phyloP scores from a whole-genome alignment of 768 basidiomycete genomes.

The Trametes cinnabarina region DNA sequence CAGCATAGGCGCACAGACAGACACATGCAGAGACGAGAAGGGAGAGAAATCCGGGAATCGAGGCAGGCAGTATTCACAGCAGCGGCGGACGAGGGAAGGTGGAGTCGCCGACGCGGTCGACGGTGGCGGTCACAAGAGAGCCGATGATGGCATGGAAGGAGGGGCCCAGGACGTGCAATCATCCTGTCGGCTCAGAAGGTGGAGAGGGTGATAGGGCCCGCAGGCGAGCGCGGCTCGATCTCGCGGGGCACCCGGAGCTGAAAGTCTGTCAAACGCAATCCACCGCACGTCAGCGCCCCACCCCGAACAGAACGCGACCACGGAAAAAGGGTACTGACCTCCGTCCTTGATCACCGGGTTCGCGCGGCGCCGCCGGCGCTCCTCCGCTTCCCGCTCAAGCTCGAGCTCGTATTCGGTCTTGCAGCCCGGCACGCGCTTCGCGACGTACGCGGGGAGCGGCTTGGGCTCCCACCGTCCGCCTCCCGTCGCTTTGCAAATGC shows the following conservation, averaged over 20 bases:
- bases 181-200: constrained; percentile 47
- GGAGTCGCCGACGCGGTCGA: background rate
- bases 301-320: background rate
- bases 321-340: constrained; percentile 29
- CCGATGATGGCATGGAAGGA: background rate
- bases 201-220: constrained; percentile 52
- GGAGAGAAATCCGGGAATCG: background rate
- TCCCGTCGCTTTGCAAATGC: constrained; percentile 74
- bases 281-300: constrained; percentile 6
- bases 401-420: constrained; percentile 69
- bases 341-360: constrained; percentile 71
- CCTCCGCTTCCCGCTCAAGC: constrained; percentile 64
- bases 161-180: too few relatives aligned
- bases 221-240: constrained; percentile 43
- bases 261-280: constrained; percentile 43
- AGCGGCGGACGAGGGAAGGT: background rate
- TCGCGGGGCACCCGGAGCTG: constrained; percentile 60
- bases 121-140: background rate
- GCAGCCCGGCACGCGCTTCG: constrained; percentile 59
- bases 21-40: constrained; percentile 5
- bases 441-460: constrained; percentile 39
- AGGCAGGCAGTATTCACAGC: background rate
- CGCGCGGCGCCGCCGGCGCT: constrained; percentile 43
- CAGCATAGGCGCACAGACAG: constrained; percentile 17
- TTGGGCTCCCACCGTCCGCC: constrained; percentile 82